Evolutionary conservation across 352 stramenopile genomes (phyloP).

Genomic region (Pythium aphanidermatum): DNA sequence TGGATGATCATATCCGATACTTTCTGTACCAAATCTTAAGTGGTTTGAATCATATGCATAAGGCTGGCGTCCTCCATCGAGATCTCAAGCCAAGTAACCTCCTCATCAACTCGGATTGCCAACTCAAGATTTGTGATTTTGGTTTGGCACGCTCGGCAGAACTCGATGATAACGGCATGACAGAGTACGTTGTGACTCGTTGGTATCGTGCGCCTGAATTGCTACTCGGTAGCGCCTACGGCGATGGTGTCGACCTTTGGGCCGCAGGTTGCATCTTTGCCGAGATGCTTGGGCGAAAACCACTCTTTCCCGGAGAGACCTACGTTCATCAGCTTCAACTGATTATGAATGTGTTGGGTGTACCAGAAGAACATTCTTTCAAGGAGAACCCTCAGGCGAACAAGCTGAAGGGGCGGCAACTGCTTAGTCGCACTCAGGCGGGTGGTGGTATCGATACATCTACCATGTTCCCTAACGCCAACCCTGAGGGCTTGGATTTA

Average conservation of each 20-base stretch:
- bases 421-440: constrained; percentile 77
- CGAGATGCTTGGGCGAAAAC: constrained; percentile 83
- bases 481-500: constrained; percentile 75
- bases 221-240: constrained; percentile 77
- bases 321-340: constrained; percentile 86
- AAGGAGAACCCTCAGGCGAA: constrained; percentile 85
- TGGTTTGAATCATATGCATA: constrained; percentile 86
- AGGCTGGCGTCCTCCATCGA: constrained; percentile 74
- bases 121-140: constrained; percentile 97
- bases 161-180: constrained; percentile 87
- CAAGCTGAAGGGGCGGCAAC: constrained; percentile 81
- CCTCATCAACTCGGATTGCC: constrained; percentile 91
- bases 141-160: constrained; percentile 88
- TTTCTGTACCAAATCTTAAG: constrained; percentile 92
- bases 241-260: constrained; percentile 81
- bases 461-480: constrained; percentile 82
- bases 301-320: constrained; percentile 78
- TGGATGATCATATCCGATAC: constrained; percentile 92
- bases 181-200: constrained; percentile 86
- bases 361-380: constrained; percentile 84
- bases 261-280: constrained; percentile 85
- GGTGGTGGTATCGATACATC: constrained; percentile 75
- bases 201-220: constrained; percentile 88
- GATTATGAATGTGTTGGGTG: constrained; percentile 87
- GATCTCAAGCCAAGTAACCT: constrained; percentile 86